Evolutionary conservation across 1,139 yeast genomes (phyloP).

Genomic region (Geotrichum histeridarum): DNA sequence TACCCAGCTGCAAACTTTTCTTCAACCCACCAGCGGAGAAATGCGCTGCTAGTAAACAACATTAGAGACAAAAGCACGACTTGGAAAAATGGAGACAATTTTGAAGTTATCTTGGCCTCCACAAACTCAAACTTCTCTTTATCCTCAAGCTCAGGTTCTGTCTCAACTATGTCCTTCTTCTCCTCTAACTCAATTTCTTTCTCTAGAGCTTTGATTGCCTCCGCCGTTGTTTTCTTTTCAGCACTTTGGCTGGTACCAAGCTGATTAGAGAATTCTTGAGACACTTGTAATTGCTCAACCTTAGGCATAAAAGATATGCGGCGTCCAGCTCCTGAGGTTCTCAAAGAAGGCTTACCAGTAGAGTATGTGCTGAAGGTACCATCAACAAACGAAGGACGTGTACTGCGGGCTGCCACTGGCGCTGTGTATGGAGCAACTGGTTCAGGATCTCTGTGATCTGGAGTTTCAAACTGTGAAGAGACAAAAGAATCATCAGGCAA

Average conservation of each 20-base stretch:
- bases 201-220: constrained; percentile 13
- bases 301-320: constrained; percentile 32
- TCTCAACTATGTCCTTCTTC: constrained; percentile 6
- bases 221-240: constrained; percentile 3
- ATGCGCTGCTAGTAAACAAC: constrained; percentile 22
- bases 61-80: constrained; percentile 15
- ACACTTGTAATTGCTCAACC: constrained; percentile 25
- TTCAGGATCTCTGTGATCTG: constrained; percentile 19
- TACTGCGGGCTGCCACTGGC: constrained; percentile 9
- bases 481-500: constrained; percentile 5
- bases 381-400: constrained; percentile 14
- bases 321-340: constrained; percentile 18
- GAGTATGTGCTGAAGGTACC: constrained; percentile 15
- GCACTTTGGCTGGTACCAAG: constrained; percentile 11
- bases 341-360: constrained; percentile 17
- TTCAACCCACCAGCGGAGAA: constrained; percentile 33
- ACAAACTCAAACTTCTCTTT: background rate
- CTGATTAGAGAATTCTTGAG: constrained; percentile 24
- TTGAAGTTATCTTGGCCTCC: background rate
- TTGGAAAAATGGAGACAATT: background rate
- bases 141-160: constrained; percentile 16
- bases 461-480: constrained; percentile 16
- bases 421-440: constrained; percentile 16
- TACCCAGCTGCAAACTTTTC: constrained; percentile 35
- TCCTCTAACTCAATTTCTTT: constrained; percentile 6